Evolutionary conservation across 352 stramenopile genomes (phyloP).

Genomic region (Thalassiosira mediterranea): DNA sequence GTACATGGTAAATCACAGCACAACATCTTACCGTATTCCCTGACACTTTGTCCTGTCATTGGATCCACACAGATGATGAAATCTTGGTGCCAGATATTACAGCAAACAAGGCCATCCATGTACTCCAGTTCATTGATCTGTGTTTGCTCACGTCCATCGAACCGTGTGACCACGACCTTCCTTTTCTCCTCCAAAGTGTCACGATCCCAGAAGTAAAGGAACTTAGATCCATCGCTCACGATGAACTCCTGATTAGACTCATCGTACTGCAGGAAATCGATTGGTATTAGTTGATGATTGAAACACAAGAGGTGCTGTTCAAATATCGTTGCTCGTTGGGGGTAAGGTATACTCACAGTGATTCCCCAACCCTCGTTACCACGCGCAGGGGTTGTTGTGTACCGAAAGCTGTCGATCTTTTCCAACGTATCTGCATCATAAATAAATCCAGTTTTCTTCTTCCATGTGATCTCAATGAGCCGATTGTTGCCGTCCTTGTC

Average conservation of each 20-base stretch:
- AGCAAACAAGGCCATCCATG: conserved; percentile 91
- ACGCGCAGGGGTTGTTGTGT: conserved; percentile 78
- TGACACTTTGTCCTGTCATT: conserved; percentile 85
- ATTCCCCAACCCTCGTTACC: conserved; percentile 91
- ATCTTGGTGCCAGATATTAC: conserved; percentile 94
- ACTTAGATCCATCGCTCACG: conserved; percentile 90
- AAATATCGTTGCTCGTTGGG: no score
- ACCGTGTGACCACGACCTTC: conserved; percentile 72
- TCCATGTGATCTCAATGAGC: conserved; percentile 91
- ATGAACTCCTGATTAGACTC: conserved; percentile 82
- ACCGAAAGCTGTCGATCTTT: conserved; percentile 84
- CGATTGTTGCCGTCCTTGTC: conserved; percentile 67
- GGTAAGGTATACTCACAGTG: no score
- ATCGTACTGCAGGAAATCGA: no score
- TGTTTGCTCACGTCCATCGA: conserved; percentile 64
- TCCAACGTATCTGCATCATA: conserved; percentile 82
- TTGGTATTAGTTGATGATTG: no score
- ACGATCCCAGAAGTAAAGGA: conserved; percentile 91
- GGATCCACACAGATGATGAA: conserved; percentile 93
- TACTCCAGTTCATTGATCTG: conserved; percentile 93
- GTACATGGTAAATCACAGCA: background rate
- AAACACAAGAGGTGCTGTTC: no score
- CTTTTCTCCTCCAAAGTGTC: conserved; percentile 85
- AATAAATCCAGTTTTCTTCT: conserved; percentile 87
- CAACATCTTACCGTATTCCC: conserved; percentile 81